Evolutionary conservation across 345 rosid genomes (phyloP).

Genomic region (Camelina neglecta): DNA sequence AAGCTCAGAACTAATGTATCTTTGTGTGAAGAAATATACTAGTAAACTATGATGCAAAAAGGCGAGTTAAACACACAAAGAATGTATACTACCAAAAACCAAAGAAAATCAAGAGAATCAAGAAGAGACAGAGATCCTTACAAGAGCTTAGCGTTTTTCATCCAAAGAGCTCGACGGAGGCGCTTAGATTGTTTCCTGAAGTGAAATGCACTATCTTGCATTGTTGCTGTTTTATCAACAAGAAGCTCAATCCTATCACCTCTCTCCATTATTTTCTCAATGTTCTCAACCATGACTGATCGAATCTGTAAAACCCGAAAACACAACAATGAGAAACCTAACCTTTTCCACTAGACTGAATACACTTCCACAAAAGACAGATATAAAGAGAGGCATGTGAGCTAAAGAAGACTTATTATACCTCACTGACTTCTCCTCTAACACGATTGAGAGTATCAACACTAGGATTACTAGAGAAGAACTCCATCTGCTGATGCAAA

Average conservation of each 20-base stretch:
- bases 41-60: not conserved
- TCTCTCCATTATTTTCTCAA: slow-evolving; percentile 95
- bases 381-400: not conserved
- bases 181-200: slow-evolving; percentile 96
- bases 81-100: not conserved
- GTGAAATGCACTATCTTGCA: slow-evolving; percentile 93
- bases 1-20: not conserved
- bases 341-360: not conserved
- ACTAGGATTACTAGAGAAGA: slow-evolving; percentile 91
- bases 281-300: slow-evolving; percentile 94
- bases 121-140: slow-evolving; percentile 47
- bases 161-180: slow-evolving; percentile 92
- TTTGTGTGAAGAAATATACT: not conserved
- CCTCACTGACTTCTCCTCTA: slow-evolving; percentile 97
- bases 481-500: slow-evolving; percentile 99
- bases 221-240: slow-evolving; percentile 93
- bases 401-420: slow-evolving; percentile 32
- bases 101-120: not conserved
- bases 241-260: slow-evolving; percentile 96
- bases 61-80: not conserved
- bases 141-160: slow-evolving; percentile 96
- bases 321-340: slow-evolving; percentile 5
- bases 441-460: slow-evolving; percentile 91
- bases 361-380: not conserved
- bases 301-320: slow-evolving; percentile 59